Base-by-base conservation (phyloP, 1,139 yeast genomes). In the Candida pseudoviswanathii region DNA sequence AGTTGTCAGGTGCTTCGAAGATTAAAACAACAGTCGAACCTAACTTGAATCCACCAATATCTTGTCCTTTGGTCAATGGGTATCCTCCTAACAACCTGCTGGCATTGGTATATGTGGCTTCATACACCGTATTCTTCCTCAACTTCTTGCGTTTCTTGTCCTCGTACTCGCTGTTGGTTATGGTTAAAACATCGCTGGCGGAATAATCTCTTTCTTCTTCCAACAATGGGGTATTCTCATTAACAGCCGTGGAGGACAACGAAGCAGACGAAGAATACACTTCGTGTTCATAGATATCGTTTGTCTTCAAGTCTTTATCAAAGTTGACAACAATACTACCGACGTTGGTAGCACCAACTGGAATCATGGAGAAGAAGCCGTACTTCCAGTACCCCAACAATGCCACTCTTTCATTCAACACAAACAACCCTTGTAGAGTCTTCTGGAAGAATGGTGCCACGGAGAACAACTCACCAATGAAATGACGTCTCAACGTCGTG, bases 331-430 rank as follows among this genome's bases (percentile, higher is more conserved):
- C 84, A 57, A 95, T 94, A 60, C 96, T 87, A 21, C 99, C 99
- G 37, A 95, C 99, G 67, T 95, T 95, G 5, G 99, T 95, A 29
- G 99, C 99, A 26, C 99, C 99, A 8, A 95, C 99, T 0, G 99
- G 98, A 2, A 96, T 92, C 99, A 95, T 95, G 54, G 96, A 87
- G 72, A 94, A 94, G 64, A 95, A 95, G 0, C 99, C 99, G 66
- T 94, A 81, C 64, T 89, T 89, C 98, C 99, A 95, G 61, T 89
- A 85, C 2, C 99, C 99, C 53, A 95, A 78, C 45, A 95, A 74
- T 0, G 98, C 96, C 6, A 95, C 99, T 60, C 99, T 81, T 70
- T 95, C 99, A 66, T 95, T 95, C 59, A 95, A 75, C 5, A 92
- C 91, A 65, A 95, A 94, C 55, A 95, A 78, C 37, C 96, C 95